A percentile compares a stretch with the other conserved stretches of the same genome.
Conservation (phyloP, 208 protist species). For the Trypanosoma theileri region DNA sequence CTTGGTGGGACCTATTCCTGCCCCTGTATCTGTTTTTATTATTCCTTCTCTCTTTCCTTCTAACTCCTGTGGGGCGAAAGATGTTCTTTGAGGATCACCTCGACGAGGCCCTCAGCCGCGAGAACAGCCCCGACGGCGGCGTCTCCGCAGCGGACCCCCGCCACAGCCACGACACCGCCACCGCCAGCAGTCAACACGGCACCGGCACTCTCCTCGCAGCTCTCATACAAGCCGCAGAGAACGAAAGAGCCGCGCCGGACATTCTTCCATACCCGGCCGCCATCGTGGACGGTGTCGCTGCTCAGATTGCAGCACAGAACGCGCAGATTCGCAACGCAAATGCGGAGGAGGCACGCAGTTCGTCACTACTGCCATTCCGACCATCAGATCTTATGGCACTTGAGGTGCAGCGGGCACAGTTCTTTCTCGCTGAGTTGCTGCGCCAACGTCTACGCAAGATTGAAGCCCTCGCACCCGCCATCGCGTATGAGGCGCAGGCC, state of each 20-base stretch:
- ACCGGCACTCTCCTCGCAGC: conserved; percentile 33
- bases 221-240: conserved; percentile 73
- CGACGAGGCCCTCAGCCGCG: conserved; percentile 43
- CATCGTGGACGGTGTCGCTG: conserved; percentile 49
- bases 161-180: neutral
- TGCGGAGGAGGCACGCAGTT: conserved; percentile 49
- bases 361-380: conserved; percentile 75
- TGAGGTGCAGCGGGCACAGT: conserved; percentile 78
- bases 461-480: conserved; percentile 54
- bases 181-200: neutral
- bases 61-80: neutral
- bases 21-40: neutral
- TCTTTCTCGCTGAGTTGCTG: conserved; percentile 82
- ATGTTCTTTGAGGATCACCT: conserved; percentile 82
- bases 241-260: conserved; percentile 76
- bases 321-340: conserved; percentile 37
- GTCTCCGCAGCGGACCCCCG: neutral
- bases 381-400: conserved; percentile 76
- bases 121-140: conserved; percentile 18
- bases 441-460: conserved; percentile 84
- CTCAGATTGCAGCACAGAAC: conserved; percentile 45
- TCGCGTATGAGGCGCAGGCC: conserved; percentile 63
- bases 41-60: conserved; percentile 5
- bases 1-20: no score
- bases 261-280: conserved; percentile 73